These are phyloP conservation scores for Lenzites betulinus DNA, from an alignment of 768 basidiomycete species.

Conservation along the genomic window DNA sequence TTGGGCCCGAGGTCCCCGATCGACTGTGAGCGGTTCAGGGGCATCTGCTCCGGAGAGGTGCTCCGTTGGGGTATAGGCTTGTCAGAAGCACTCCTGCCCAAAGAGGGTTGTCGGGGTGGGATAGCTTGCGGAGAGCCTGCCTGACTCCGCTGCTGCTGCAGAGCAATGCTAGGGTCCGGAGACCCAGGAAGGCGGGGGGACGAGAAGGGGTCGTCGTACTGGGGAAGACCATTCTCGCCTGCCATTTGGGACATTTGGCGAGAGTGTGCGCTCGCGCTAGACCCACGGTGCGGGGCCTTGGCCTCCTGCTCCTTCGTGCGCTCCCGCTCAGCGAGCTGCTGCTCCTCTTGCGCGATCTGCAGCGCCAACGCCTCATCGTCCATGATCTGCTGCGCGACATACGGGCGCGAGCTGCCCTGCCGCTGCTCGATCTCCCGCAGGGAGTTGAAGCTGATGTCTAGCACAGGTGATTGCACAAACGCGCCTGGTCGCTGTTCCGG, in stretches of 20 bases:
- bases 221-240: constrained; percentile 3
- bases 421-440: background rate
- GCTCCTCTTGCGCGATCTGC: constrained; percentile 40
- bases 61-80: constrained; percentile 13
- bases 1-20: constrained; percentile 1
- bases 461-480: constrained; percentile 3
- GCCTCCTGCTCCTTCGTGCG: constrained; percentile 27
- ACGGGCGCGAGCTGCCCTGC: background rate
- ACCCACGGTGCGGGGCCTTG: too few species aligned
- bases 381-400: constrained; percentile 21
- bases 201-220: constrained; percentile 17
- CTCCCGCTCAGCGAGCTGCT: constrained; percentile 35
- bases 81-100: constrained; percentile 17
- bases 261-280: background rate
- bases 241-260: background rate
- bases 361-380: constrained; percentile 51
- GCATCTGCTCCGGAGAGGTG: background rate
- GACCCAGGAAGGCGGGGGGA: background rate
- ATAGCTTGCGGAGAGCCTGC: background rate
- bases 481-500: constrained; percentile 12
- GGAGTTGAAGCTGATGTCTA: background rate
- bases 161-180: background rate
- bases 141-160: background rate
- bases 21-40: constrained; percentile 16
- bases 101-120: background rate